Percentiles rank a stretch among this genome's conserved stretches.
These are phyloP conservation scores for Clitopilus hobsonii DNA, from an alignment of 768 basidiomycete species.

Conservation along the genomic window DNA sequence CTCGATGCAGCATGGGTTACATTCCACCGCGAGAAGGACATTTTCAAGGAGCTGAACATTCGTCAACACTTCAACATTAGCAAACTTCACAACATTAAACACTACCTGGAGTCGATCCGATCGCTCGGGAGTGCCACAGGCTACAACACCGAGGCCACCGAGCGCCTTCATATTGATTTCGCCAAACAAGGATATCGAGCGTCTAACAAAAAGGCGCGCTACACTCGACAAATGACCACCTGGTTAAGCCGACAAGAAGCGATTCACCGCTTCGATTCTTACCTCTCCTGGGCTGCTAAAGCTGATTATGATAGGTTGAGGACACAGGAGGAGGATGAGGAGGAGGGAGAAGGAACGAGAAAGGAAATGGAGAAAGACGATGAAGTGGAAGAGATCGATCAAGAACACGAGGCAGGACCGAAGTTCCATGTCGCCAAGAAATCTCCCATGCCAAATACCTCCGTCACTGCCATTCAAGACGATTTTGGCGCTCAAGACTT, in stretches of 20 bases:
- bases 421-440: too few relatives aligned
- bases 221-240: constrained; percentile 30
- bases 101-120: constrained; percentile 25
- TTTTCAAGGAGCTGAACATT: constrained; percentile 21
- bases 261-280: constrained; percentile 15
- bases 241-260: constrained; percentile 33
- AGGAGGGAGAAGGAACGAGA: too few relatives aligned
- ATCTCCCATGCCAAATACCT: too few relatives aligned
- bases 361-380: too few relatives aligned
- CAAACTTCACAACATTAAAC: constrained; percentile 28
- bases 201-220: constrained; percentile 23
- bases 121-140: constrained; percentile 23
- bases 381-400: neutral
- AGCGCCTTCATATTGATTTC: constrained; percentile 38
- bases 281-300: constrained; percentile 24
- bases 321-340: too few relatives aligned
- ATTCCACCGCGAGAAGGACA: constrained; percentile 27
- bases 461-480: neutral
- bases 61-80: constrained; percentile 32
- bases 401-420: neutral
- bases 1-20: constrained; percentile 16
- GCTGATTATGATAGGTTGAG: too few relatives aligned
- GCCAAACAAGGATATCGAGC: constrained; percentile 29
- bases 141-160: constrained; percentile 29
- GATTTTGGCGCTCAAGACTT: too few relatives aligned